phyloP scores from a whole-genome alignment of 352 stramenopile genomes.

The Globisporangium iwayamae region DNA sequence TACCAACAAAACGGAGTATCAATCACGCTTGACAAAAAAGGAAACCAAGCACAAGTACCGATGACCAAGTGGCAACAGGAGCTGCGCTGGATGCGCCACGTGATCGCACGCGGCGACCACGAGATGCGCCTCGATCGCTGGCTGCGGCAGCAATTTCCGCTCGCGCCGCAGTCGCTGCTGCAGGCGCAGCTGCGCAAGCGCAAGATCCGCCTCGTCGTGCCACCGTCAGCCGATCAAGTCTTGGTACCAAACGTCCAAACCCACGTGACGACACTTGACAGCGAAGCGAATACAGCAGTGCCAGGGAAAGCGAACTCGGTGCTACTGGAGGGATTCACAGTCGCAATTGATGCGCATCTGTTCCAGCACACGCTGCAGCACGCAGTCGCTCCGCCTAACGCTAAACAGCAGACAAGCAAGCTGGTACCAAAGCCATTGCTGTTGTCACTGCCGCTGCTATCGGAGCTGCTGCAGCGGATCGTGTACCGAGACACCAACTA shows the following conservation, averaged over 20 bases:
- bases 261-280: not conserved
- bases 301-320: conserved; percentile 30
- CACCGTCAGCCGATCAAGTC: not conserved
- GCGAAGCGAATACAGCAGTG: not conserved
- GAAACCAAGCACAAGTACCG: not conserved
- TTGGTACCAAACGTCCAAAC: not conserved
- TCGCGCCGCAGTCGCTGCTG: conserved; percentile 49
- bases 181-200: conserved; percentile 64
- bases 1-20: not conserved
- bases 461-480: conserved; percentile 28
- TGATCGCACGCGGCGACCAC: conserved; percentile 38
- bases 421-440: not conserved
- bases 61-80: conserved; percentile 28
- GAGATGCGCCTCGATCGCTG: conserved; percentile 70
- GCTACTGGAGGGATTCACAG: conserved; percentile 32
- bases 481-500: conserved; percentile 55
- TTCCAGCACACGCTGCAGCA: conserved; percentile 32
- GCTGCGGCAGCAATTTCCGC: conserved; percentile 51
- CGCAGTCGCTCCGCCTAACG: not conserved
- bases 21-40: not conserved
- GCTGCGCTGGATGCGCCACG: conserved; percentile 50
- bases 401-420: not conserved
- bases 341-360: conserved; percentile 52
- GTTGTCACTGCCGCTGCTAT: not conserved
- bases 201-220: conserved; percentile 48